Evolutionary conservation across 371 early-diverging fungal species (phyloP).

Genomic region (Lichtheimia corymbifera): DNA sequence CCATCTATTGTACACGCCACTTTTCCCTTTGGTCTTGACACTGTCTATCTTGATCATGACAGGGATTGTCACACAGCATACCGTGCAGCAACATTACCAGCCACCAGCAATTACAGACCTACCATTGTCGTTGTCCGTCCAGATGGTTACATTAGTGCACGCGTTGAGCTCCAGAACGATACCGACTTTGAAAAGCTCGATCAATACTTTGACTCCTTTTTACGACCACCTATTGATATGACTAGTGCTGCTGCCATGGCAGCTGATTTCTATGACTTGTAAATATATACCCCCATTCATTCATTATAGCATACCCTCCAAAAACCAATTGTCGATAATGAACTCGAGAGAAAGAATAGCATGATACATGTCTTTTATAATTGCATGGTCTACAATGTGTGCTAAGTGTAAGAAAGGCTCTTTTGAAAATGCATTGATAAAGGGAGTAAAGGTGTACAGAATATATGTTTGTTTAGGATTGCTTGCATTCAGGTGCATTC

Average conservation of each 20-base stretch:
- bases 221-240: slow-evolving; percentile 34
- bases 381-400: slow-evolving; percentile 4
- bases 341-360: no score
- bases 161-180: slow-evolving; percentile 11
- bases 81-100: slow-evolving; percentile 9
- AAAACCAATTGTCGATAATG: no score
- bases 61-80: slow-evolving; percentile 40
- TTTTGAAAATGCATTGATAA: neutral
- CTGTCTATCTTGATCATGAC: slow-evolving; percentile 45
- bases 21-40: slow-evolving; percentile 33
- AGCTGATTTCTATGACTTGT: slow-evolving; percentile 25
- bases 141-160: slow-evolving; percentile 43
- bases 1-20: slow-evolving; percentile 30
- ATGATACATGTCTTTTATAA: neutral
- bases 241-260: slow-evolving; percentile 37
- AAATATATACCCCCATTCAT: neutral
- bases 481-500: slow-evolving; percentile 69
- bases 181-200: slow-evolving; percentile 17
- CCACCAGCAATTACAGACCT: slow-evolving; percentile 6
- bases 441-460: slow-evolving; percentile 1
- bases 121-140: slow-evolving; percentile 38
- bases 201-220: slow-evolving; percentile 36
- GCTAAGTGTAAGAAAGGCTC: neutral
- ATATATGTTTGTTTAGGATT: slow-evolving; percentile 33
- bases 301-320: no score